Conservation (phyloP, 2,329 filamentous ascomycete genomes). For the Colletotrichum kahawae region DNA sequence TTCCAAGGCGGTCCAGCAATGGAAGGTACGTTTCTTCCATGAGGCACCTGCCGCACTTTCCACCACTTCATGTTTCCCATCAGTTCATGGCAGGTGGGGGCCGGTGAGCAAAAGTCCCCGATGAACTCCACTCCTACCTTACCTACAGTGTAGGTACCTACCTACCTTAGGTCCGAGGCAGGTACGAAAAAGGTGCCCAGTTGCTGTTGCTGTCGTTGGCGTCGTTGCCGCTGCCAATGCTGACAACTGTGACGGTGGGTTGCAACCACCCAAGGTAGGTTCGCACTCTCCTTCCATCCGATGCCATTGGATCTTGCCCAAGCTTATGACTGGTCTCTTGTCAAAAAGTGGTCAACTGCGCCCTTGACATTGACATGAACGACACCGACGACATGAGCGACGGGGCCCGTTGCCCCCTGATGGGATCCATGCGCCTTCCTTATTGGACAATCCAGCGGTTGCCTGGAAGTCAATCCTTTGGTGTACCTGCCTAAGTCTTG, state of each 20-base stretch:
- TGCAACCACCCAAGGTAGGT: neutral
- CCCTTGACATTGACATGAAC: neutral
- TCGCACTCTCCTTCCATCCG: neutral
- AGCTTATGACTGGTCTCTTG: neutral
- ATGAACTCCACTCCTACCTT: neutral
- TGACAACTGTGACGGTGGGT: neutral
- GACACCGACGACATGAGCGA: constrained; percentile 2
- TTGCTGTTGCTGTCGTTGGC: neutral
- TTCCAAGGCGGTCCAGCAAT: neutral
- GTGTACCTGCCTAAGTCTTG: neutral
- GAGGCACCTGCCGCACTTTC: neutral
- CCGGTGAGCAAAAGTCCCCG: neutral
- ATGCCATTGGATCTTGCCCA: neutral
- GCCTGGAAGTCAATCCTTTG: neutral
- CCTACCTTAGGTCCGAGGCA: no score
- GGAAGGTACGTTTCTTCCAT: neutral
- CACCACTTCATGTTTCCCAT: neutral
- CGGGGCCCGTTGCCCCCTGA: neutral
- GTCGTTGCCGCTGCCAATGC: neutral
- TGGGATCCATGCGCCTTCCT: neutral
- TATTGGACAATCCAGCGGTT: neutral
- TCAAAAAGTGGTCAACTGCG: neutral
- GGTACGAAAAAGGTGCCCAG: neutral
- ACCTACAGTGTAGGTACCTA: no score
- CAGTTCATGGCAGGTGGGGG: neutral